Base-by-base conservation (phyloP, 163 green algal species). In the Picocystis sp. region DNA sequence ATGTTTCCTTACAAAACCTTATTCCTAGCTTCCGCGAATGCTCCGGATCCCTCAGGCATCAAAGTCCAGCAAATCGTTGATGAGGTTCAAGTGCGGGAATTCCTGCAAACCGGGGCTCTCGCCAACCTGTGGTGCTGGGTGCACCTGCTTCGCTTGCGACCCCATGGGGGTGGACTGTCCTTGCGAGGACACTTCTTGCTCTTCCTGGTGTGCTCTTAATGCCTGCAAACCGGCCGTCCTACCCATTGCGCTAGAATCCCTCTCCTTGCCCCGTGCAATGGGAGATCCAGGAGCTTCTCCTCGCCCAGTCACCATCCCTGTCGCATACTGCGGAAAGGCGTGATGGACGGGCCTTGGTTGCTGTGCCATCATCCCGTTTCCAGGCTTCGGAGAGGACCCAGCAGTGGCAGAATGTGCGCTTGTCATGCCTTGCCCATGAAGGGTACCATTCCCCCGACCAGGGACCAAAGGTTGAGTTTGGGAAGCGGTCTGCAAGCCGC, bases 41-140 rank as follows among this genome's bases (percentile, higher is more conserved):
- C 3, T 42, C 23, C 33, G 25, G 47, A n/a, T 29, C 13, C 44
- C 53, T 22, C 55, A 41, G 1, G 46, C 35, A 48, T 61, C 50
- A 34, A 68, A 66, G 29, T 93, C 84, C 1, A 96, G 71, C 57
- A 96, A 65, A 55, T 95, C 81, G n/a, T 77, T 82, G 50, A 95
- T 96, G 38, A 96, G 74, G 11, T 75, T 73, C 70, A 96, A 86
- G 70, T 96, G 86, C 1, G 81, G 75, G 72, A 96, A 96, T 62
- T 92, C 86, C 52, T 95, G 85, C 9, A 90, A 59, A 0, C 74
- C 78, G 0, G 75, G 68, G 24, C 69, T 79, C 51, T 89, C 74
- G 25, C 44, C 33, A 11, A 29, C 13, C 29, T 61, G 34, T 17
- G 47, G 9, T 41, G 44, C 52, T 22, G 45, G 22, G 17, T 61